These are phyloP conservation scores for Prunus kanzakura DNA, from an alignment of 306 rosid species.

Conservation along the genomic window DNA sequence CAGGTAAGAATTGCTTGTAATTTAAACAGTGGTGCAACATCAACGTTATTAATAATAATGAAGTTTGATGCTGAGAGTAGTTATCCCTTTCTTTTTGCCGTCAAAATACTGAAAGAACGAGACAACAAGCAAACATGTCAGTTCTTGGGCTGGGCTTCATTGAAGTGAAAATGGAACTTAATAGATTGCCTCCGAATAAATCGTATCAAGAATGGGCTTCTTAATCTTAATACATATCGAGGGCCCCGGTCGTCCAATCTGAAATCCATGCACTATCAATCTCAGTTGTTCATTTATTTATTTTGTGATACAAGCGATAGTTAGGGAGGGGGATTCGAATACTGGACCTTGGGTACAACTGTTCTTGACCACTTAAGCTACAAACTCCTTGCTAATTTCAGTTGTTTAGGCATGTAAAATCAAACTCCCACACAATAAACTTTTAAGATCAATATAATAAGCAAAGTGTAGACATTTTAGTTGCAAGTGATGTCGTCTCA, in stretches of 20 bases:
- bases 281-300: too few species aligned
- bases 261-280: too few species aligned
- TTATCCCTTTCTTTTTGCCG: not conserved
- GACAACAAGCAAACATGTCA: too few species aligned
- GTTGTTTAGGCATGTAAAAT: not conserved
- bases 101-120: not conserved
- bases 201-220: not conserved
- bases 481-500: not conserved
- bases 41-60: not conserved
- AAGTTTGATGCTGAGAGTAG: not conserved
- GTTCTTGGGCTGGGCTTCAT: not conserved
- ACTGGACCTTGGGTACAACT: too few species aligned
- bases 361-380: too few species aligned
- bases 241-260: not conserved
- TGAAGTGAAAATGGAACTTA: not conserved
- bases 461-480: not conserved
- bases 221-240: too few species aligned
- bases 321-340: too few species aligned
- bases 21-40: not conserved
- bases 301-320: too few species aligned
- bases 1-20: not conserved
- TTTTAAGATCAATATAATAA: not conserved
- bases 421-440: not conserved
- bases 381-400: too few species aligned
- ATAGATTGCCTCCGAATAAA: not conserved